Evolutionary conservation across 768 basidiomycete species (phyloP).

Genomic region (Hygrophorus pudorinus): DNA sequence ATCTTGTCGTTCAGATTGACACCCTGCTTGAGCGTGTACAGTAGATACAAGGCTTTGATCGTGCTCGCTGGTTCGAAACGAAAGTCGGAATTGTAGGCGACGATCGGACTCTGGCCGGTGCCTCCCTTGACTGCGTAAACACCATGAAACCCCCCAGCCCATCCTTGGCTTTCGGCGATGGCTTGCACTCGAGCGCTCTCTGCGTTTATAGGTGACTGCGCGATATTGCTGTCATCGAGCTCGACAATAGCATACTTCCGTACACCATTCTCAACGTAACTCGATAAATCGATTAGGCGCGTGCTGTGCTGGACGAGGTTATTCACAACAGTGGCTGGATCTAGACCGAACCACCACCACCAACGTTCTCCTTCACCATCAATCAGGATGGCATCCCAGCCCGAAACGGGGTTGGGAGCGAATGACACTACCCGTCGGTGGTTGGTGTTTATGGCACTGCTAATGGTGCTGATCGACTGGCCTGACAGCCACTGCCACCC

Average conservation of each 20-base stretch:
- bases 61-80: conserved; percentile 3
- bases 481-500: background rate
- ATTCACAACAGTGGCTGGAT: background rate
- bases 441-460: background rate
- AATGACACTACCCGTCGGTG: background rate
- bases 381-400: conserved; percentile 1
- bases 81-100: conserved; percentile 3
- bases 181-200: background rate
- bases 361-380: background rate
- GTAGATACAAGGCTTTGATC: conserved; percentile 1
- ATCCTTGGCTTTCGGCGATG: background rate
- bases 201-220: conserved; percentile 2
- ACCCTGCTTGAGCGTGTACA: conserved; percentile 3
- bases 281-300: conserved; percentile 1
- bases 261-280: background rate
- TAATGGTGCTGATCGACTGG: background rate
- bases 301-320: background rate
- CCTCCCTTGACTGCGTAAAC: background rate
- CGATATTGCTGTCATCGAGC: conserved; percentile 1
- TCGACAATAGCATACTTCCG: conserved; percentile 2
- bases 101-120: background rate
- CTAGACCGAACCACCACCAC: conserved; percentile 1
- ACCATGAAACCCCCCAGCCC: conserved; percentile 3
- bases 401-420: background rate
- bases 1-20: background rate